Percentiles rank a stretch among this genome's conserved stretches.
Conservation (phyloP, 345 rosid species). For the Carallia pectinifolia region DNA sequence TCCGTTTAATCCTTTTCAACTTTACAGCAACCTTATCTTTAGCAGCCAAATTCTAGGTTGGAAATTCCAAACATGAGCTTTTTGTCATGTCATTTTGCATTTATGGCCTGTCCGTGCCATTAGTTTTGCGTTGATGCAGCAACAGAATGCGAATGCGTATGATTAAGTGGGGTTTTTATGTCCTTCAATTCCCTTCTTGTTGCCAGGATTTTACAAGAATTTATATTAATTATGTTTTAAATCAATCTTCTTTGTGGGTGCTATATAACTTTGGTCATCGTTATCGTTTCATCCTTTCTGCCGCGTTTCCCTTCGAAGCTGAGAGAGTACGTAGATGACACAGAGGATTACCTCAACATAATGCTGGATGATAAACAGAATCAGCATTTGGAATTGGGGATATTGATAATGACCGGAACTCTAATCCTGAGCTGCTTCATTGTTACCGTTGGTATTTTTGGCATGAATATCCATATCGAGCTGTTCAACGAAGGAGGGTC, state of each 20-base stretch:
- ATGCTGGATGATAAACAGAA: constrained; percentile 97
- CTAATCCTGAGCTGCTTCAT: constrained; percentile 68
- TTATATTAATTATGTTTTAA: no score
- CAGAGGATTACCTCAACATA: constrained; percentile 95
- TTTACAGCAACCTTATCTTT: no score
- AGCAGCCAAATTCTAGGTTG: no score
- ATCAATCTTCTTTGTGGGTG: neutral
- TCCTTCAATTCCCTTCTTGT: no score
- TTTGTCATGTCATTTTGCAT: no score
- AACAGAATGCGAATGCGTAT: no score
- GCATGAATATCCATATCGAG: constrained; percentile 70
- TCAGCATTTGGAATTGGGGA: constrained; percentile 93
- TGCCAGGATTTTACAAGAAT: no score
- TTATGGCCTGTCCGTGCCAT: no score
- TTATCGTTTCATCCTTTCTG: constrained; percentile 7
- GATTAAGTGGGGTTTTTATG: no score
- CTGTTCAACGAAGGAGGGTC: constrained; percentile 28
- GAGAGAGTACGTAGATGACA: constrained; percentile 91
- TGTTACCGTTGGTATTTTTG: constrained; percentile 65
- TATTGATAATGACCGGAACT: constrained; percentile 85
- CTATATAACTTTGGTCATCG: neutral
- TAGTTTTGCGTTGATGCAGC: no score
- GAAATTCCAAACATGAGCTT: no score
- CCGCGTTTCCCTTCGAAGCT: constrained; percentile 40
- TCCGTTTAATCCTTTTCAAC: no score